These are phyloP conservation scores for Rhytidhysteron rufulum DNA, from an alignment of 2,329 filamentous ascomycete species.

Conservation along the genomic window DNA sequence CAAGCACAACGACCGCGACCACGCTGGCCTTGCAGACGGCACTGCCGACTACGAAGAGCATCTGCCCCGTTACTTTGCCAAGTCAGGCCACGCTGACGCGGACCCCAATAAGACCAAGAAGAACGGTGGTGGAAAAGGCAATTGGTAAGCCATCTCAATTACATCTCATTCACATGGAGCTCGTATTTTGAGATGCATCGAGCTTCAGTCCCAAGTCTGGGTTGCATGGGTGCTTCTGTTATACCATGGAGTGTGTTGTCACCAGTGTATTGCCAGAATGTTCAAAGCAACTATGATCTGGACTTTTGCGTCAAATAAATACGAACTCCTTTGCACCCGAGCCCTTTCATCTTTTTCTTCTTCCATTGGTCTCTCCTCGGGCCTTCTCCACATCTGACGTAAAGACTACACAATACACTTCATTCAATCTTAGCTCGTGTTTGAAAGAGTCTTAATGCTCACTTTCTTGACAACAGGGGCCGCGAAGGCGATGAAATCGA, in stretches of 20 bases:
- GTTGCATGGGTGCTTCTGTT: background rate
- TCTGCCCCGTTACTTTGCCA: constrained; percentile 89
- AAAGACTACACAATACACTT: constrained; percentile 3
- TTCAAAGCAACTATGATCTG: too few species aligned
- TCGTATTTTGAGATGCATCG: too few species aligned
- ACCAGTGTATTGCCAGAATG: background rate
- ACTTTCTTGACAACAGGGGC: constrained; percentile 59
- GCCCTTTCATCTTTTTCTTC: background rate
- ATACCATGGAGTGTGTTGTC: background rate
- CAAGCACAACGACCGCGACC: constrained; percentile 92
- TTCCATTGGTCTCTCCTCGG: background rate
- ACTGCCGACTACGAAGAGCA: constrained; percentile 65
- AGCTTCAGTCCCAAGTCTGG: background rate
- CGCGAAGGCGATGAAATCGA: constrained; percentile 76
- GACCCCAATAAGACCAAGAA: constrained; percentile 97
- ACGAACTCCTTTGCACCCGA: background rate
- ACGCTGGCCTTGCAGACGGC: constrained; percentile 73
- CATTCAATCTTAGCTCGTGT: too few species aligned
- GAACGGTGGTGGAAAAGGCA: constrained; percentile 85
- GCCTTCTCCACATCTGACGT: constrained; percentile 5
- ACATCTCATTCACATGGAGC: too few species aligned
- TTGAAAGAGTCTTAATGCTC: constrained; percentile 5
- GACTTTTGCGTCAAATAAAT: too few species aligned
- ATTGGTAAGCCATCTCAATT: constrained; percentile 65
- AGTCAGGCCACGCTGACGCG: constrained; percentile 72